A percentile compares a stretch with the other conserved stretches of the same genome.
These are phyloP conservation scores for Cryphonectria japonica DNA, from an alignment of 2,329 filamentous ascomycete species.

Conservation along the genomic window DNA sequence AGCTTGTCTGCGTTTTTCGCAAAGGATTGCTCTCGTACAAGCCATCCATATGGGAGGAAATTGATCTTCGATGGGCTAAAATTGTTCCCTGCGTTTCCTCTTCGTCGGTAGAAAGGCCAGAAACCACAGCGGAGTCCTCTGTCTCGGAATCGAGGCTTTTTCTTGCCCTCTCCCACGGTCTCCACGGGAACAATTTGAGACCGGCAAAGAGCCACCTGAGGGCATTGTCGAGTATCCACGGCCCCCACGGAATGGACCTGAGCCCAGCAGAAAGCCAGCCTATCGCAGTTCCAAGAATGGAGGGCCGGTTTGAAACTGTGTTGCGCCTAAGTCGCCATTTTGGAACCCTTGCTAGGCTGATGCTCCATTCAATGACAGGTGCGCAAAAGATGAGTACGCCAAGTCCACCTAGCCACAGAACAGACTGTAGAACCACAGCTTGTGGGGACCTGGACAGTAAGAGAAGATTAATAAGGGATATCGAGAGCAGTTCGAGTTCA, in stretches of 20 bases:
- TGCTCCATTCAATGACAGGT: conserved; percentile 78
- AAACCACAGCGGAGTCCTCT: conserved; percentile 40
- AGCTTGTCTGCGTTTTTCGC: conserved; percentile 17
- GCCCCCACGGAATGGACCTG: conserved; percentile 36
- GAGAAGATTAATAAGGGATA: conserved; percentile 79
- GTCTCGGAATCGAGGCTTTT: conserved; percentile 40
- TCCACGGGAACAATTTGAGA: conserved; percentile 39
- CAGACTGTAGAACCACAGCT: conserved; percentile 78
- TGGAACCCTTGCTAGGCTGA: conserved; percentile 84
- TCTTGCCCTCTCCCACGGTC: conserved; percentile 31
- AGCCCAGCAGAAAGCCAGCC: conserved; percentile 29
- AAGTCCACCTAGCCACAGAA: conserved; percentile 85
- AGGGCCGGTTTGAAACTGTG: conserved; percentile 41
- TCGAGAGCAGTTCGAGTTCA: conserved; percentile 85
- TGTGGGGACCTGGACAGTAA: conserved; percentile 81
- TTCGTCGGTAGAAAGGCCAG: conserved; percentile 37
- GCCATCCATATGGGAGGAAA: conserved; percentile 4
- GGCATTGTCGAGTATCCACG: not conserved
- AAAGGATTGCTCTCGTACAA: conserved; percentile 10
- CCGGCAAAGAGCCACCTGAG: not conserved
- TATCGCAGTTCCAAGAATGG: conserved; percentile 43
- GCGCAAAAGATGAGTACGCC: conserved; percentile 74
- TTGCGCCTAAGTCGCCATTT: conserved; percentile 82
- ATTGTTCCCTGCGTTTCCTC: conserved; percentile 11
- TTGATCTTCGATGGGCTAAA: conserved; percentile 12